Percentiles rank a stretch among this genome's conserved stretches.
phyloP scores from a whole-genome alignment of 768 basidiomycete genomes.

The Kwoniella dendrophila region DNA sequence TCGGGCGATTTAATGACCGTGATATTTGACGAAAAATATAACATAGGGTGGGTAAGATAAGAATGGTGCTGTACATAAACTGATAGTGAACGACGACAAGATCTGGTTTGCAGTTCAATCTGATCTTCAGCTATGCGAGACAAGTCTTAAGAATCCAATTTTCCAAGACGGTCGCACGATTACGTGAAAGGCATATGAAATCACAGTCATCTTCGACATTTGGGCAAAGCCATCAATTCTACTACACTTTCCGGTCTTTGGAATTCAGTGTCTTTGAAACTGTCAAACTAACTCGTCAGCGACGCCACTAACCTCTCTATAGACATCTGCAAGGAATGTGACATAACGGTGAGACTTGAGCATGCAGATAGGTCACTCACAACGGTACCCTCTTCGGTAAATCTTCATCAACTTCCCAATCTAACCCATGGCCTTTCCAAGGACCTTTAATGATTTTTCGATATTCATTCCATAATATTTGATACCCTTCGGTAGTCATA shows the following conservation, averaged over 20 bases:
- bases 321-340: not conserved
- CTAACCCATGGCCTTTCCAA: conserved; percentile 42
- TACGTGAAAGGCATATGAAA: not conserved
- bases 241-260: conserved; percentile 16
- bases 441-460: conserved; percentile 24
- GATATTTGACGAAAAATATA: too few species aligned
- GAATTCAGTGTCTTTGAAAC: conserved; percentile 15
- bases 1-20: too few species aligned
- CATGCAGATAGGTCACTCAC: conserved; percentile 13
- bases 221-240: conserved; percentile 25
- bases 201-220: conserved; percentile 1
- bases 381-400: conserved; percentile 32
- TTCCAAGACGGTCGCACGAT: too few species aligned
- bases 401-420: conserved; percentile 38
- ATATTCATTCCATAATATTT: conserved; percentile 60
- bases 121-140: too few species aligned
- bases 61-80: too few species aligned
- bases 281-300: too few species aligned
- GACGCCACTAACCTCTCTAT: too few species aligned
- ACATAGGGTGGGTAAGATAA: too few species aligned
- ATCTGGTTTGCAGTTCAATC: too few species aligned
- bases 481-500: conserved; percentile 71
- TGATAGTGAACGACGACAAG: too few species aligned
- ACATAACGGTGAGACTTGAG: not conserved
- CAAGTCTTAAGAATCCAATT: too few species aligned